Evolutionary conservation across 1,139 yeast species (phyloP), one percentile per base, ranked within the genome.

Genomic region (Petasospora rhodanensis): DNA sequence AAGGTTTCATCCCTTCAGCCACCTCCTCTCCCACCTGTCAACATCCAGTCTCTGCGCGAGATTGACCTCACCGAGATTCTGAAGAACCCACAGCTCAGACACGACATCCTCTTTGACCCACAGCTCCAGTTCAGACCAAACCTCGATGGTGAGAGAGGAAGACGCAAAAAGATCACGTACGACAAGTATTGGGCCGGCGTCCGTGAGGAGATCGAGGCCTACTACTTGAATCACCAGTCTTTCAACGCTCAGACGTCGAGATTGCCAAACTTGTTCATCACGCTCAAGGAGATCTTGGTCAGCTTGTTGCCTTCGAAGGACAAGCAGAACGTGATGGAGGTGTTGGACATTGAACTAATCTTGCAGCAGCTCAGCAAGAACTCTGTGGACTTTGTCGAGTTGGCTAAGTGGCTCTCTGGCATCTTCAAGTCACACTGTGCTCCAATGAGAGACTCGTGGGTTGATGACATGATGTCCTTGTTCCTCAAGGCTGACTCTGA

Each of bases 361-460:
- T 66, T 82, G 32, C 95, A 85, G 58, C 95, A 85, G 56, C 62
- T 87, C 36, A 63, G 72, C 29, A 79, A 76, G 46, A 78, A 79
- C 29, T 70, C 78, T 17, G 73, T 82, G 51, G 85, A 82, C 56
- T 80, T 83, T 54, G 70, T 75, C 19, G 69, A 73, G 28, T 67
- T 85, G 53, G 72, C 86, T n/a, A 64, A 65, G 37, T 81, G 91
- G 84, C 66, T 84, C 23, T 74, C 83, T 10, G 62, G 69, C 19
- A 77, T 82, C 22, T 79, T 85, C 61, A 82, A 83, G 58, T 70
- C 76, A 37, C 93, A 82, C 56, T 87, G 96, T 62, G 96, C 96
- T 9, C 97, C 97, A 40, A 86, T 86, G 95, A 73, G 97, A 51
- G 96, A 86, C 59, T 66, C 75, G 29, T 81, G 94, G 86, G 95